A percentile compares a stretch with the other conserved stretches of the same genome.
Evolutionary conservation across 495 filamentous ascomycete species (phyloP).

Genomic region (Penicillium malachiteum): DNA sequence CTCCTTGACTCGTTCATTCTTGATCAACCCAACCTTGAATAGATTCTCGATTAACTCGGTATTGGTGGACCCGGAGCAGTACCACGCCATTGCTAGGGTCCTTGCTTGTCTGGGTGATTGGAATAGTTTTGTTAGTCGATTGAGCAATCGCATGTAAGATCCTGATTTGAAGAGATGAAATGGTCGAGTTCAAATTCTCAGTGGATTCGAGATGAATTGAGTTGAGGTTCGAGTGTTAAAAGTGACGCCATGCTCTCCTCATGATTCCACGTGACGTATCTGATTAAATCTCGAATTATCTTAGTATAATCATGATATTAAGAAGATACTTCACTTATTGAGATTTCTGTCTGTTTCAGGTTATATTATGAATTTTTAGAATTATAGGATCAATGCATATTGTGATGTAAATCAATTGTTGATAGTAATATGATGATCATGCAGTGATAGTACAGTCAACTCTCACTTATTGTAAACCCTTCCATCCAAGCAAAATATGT

Average conservation of each 20-base stretch:
- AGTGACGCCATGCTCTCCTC: slow-evolving; percentile 25
- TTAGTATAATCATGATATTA: too few relatives aligned
- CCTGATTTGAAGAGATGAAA: background rate
- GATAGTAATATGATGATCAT: too few relatives aligned
- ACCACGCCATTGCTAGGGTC: slow-evolving; percentile 79
- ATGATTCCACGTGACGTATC: slow-evolving; percentile 14
- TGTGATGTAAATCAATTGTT: too few relatives aligned
- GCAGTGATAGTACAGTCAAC: background rate
- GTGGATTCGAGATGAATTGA: background rate
- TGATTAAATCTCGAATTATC: too few relatives aligned
- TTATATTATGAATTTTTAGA: background rate
- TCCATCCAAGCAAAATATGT: background rate
- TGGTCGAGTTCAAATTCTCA: too few relatives aligned
- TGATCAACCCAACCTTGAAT: slow-evolving; percentile 68
- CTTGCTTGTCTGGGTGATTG: slow-evolving; percentile 17
- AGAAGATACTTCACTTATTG: too few relatives aligned
- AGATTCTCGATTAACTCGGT: slow-evolving; percentile 77
- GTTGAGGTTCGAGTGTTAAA: background rate
- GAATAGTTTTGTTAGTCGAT: background rate
- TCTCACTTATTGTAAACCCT: background rate
- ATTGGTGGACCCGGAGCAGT: slow-evolving; percentile 77
- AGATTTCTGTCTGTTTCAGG: too few relatives aligned
- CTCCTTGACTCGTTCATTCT: slow-evolving; percentile 61
- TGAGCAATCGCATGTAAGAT: slow-evolving; percentile 4
- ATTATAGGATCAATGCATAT: too few relatives aligned